These are phyloP conservation scores for Hypoxylon sp. DNA, from an alignment of 2,329 filamentous ascomycete genomes.

Conservation along the genomic window DNA sequence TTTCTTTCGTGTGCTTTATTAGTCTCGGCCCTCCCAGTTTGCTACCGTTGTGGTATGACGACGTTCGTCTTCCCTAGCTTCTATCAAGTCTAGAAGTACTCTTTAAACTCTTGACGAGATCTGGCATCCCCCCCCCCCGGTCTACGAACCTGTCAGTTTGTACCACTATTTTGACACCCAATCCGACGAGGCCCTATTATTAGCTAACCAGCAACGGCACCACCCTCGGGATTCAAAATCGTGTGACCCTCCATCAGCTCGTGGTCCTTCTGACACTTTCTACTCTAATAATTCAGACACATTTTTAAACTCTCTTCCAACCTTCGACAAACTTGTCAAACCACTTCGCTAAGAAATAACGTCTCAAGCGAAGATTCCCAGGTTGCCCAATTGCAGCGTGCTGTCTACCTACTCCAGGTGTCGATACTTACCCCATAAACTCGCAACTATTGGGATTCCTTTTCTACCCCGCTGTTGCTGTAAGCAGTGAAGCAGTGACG, in stretches of 20 bases:
- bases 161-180: slow-evolving; percentile 41
- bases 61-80: slow-evolving; percentile 49
- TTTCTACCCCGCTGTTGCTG: slow-evolving; percentile 41
- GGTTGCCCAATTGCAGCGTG: slow-evolving; percentile 24
- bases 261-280: slow-evolving; percentile 38
- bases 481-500: slow-evolving; percentile 46
- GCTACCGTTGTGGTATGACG: slow-evolving; percentile 52
- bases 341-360: slow-evolving; percentile 16
- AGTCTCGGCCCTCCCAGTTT: slow-evolving; percentile 41
- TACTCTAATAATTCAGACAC: slow-evolving; percentile 34
- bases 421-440: slow-evolving; percentile 40
- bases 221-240: slow-evolving; percentile 38
- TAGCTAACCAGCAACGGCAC: slow-evolving; percentile 32
- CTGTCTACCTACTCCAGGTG: slow-evolving; percentile 26
- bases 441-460: slow-evolving; percentile 34
- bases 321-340: slow-evolving; percentile 21
- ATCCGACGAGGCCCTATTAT: slow-evolving; percentile 39
- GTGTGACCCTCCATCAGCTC: slow-evolving; percentile 44
- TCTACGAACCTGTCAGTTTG: slow-evolving; percentile 32
- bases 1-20: slow-evolving; percentile 42
- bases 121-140: slow-evolving; percentile 20
- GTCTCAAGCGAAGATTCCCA: slow-evolving; percentile 17
- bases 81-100: slow-evolving; percentile 35
- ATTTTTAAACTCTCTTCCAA: slow-evolving; percentile 18
- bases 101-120: slow-evolving; percentile 40